Evolutionary conservation across 164 flowering plant genomes (phyloP).

Genomic region (Kingdonia uniflora): DNA sequence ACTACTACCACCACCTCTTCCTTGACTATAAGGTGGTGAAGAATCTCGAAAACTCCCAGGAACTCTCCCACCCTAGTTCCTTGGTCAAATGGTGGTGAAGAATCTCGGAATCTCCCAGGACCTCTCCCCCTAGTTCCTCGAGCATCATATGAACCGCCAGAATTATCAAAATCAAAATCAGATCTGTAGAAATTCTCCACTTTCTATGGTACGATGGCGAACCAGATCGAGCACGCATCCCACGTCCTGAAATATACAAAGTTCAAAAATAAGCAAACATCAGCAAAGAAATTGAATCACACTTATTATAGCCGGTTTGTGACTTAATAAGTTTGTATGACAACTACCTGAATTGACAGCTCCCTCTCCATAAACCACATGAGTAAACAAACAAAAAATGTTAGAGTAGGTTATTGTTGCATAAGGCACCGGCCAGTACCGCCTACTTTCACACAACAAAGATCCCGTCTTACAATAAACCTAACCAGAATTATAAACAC

Average conservation of each 20-base stretch:
- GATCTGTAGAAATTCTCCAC: constrained; percentile 43
- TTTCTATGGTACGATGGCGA: constrained; percentile 67
- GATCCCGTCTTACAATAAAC: constrained; percentile 2
- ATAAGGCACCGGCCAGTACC: constrained; percentile 16
- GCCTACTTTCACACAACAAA: constrained; percentile 13
- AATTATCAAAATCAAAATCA: constrained; percentile 42
- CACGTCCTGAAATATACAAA: constrained; percentile 58
- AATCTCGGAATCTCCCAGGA: constrained; percentile 53
- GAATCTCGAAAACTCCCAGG: constrained; percentile 54
- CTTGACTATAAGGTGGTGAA: constrained; percentile 68
- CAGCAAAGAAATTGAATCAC: constrained; percentile 7
- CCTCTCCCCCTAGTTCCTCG: constrained; percentile 65
- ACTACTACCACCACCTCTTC: constrained; percentile 47
- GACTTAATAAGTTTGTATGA: constrained; percentile 15
- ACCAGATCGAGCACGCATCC: constrained; percentile 44
- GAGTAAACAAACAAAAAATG: constrained; percentile 15
- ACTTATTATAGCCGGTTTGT: constrained; percentile 7
- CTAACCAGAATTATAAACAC: constrained; percentile 8
- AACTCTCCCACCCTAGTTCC: too few relatives aligned
- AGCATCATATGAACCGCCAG: constrained; percentile 28
- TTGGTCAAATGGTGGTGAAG: constrained; percentile 61
- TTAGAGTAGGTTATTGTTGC: constrained; percentile 11
- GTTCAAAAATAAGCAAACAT: constrained; percentile 1
- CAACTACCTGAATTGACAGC: constrained; percentile 16
- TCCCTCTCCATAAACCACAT: constrained; percentile 18